A percentile compares a stretch with the other conserved stretches of the same genome.
These are phyloP conservation scores for Tulasnella sp. DNA, from an alignment of 768 basidiomycete species.

Conservation along the genomic window DNA sequence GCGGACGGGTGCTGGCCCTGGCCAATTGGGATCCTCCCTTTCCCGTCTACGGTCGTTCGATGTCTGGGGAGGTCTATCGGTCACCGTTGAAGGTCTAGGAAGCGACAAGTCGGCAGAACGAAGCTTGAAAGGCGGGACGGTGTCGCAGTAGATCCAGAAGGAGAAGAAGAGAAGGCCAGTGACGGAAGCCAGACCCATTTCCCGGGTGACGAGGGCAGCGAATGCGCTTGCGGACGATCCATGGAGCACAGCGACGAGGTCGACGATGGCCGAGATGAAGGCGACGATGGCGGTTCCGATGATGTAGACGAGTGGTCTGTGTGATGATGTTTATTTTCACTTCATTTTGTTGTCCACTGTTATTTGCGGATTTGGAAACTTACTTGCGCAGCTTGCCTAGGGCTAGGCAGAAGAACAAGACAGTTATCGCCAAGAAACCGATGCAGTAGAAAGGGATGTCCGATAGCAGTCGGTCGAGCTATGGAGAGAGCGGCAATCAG, in stretches of 20 bases:
- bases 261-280: conserved; percentile 52
- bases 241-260: conserved; percentile 44
- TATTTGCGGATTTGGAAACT: not conserved
- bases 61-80: not conserved
- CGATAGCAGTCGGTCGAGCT: conserved; percentile 26
- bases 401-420: conserved; percentile 44
- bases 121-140: conserved; percentile 1
- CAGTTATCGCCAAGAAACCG: conserved; percentile 52
- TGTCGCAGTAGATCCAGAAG: conserved; percentile 52
- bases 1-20: conserved; percentile 49
- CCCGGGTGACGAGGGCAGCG: conserved; percentile 41
- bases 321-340: not conserved
- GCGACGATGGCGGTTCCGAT: conserved; percentile 46
- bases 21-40: conserved; percentile 30
- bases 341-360: not conserved
- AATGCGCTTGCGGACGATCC: conserved; percentile 22
- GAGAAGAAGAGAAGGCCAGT: conserved; percentile 50
- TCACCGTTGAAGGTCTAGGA: not conserved
- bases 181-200: conserved; percentile 46
- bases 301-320: conserved; percentile 39
- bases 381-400: conserved; percentile 31
- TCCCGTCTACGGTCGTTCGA: not conserved
- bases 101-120: not conserved
- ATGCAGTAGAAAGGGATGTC: conserved; percentile 58
- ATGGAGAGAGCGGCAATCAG: not conserved